A percentile compares a stretch with the other conserved stretches of the same genome.
Conservation (phyloP, 176 grass and related monocot species). For the Lolium perenne region DNA sequence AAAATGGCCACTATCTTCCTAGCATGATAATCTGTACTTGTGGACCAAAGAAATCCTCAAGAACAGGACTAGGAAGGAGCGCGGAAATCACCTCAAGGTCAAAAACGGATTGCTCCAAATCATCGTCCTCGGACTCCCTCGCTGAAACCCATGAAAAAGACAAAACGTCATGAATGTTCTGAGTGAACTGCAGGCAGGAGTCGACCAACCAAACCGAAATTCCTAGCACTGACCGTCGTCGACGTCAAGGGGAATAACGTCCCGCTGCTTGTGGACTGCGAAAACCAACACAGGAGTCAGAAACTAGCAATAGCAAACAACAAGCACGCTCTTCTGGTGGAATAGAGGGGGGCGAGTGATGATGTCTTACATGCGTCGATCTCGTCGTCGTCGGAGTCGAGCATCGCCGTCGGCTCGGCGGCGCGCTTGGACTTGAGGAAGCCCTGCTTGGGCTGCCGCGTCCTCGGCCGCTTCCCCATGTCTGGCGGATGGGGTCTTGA, state of each 20-base stretch:
- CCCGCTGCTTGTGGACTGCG: constrained; percentile 86
- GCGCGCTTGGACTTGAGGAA: constrained; percentile 34
- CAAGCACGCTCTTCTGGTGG: background rate
- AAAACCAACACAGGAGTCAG: constrained; percentile 26
- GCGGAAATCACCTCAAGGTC: constrained; percentile 56
- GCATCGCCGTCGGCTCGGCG: constrained; percentile 22
- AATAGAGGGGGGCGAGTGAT: background rate
- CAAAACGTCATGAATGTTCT: background rate
- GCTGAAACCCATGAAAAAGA: constrained; percentile 14
- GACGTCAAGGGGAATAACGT: constrained; percentile 69
- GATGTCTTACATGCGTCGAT: constrained; percentile 74
- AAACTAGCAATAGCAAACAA: background rate
- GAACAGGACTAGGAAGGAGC: background rate
- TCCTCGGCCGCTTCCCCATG: constrained; percentile 66
- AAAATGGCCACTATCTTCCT: background rate
- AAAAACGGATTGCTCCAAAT: constrained; percentile 71
- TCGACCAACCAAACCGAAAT: background rate
- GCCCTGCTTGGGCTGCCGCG: background rate
- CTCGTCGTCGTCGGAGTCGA: constrained; percentile 66
- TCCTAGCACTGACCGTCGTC: constrained; percentile 46
- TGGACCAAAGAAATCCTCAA: background rate
- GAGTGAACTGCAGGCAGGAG: background rate
- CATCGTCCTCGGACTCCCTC: constrained; percentile 67
- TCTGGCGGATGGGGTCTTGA: background rate
- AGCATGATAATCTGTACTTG: background rate